Evolutionary conservation across 805 yeast genomes (phyloP).

Genomic region (Metschnikowia chrysomelidarum): DNA sequence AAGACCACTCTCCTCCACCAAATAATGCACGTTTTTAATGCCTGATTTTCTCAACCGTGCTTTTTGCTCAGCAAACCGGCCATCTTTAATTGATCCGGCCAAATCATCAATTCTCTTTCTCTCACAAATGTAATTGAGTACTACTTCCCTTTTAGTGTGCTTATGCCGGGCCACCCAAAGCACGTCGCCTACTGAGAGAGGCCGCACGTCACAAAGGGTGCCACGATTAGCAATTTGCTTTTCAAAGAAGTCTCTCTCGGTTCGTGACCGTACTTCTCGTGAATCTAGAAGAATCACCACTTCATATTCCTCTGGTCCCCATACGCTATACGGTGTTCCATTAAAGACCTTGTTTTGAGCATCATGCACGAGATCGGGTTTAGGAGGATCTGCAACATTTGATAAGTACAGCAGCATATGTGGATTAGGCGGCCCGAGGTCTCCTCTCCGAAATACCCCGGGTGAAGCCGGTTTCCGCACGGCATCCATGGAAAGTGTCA

Average conservation of each 20-base stretch:
- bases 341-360: constrained; percentile 18
- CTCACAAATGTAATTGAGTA: constrained; percentile 82
- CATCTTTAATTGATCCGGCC: constrained; percentile 78
- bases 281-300: constrained; percentile 70
- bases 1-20: constrained; percentile 71
- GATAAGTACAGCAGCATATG: too few relatives aligned
- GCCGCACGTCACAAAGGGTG: constrained; percentile 48
- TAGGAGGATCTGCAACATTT: too few relatives aligned
- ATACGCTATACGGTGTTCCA: constrained; percentile 42
- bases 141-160: constrained; percentile 56
- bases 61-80: constrained; percentile 87
- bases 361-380: too few relatives aligned
- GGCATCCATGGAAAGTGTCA: too few relatives aligned
- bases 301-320: constrained; percentile 63
- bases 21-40: constrained; percentile 62
- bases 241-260: constrained; percentile 69
- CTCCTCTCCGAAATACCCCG: too few relatives aligned
- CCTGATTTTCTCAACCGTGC: constrained; percentile 69
- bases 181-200: constrained; percentile 82
- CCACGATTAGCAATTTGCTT: constrained; percentile 50
- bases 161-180: constrained; percentile 81
- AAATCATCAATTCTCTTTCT: constrained; percentile 88
- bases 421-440: too few relatives aligned
- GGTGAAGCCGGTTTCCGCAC: too few relatives aligned
- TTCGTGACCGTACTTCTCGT: constrained; percentile 70